Base-by-base conservation (phyloP, 352 stramenopile genomes). In the Aphanomyces euteiches region DNA sequence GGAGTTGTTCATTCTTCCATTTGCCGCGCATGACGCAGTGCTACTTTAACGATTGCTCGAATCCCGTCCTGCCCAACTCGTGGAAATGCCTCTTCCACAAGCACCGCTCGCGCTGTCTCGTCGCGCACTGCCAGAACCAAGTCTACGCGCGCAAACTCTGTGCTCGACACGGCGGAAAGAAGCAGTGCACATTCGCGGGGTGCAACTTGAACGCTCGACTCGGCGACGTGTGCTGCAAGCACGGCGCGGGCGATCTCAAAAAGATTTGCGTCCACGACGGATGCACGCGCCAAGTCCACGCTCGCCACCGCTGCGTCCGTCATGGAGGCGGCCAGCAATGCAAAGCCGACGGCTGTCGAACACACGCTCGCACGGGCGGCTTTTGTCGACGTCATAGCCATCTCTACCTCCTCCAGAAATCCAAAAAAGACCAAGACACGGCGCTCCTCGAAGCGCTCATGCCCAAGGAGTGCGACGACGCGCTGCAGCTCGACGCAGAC, bases 81-180 rank as follows among this genome's bases (percentile, higher is more conserved):
- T 53, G 45, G 45, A 53, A 60, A 13, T 60, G 53, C 28, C 6
- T 37, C 17, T 60, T 60, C 15, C 53, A 60, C 53, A 60, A 60
- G 28, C 17, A 28, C 53, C 53, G 53, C 17, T 28, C 13, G 19
- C 53, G 13, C 13, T 60, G 53, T 34, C 17, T 60, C 28, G 53
- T 36, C 3, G 7, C 53, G 4, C 19, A 28, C 5, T 60, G 53
- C 53, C 53, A 60, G 19, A 60, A 60, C 53, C 53, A 60, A 60
- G 53, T 60, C 19, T 60, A 36, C 10, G 53, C 53, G 0, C 28
- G 28, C 28, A 28, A 28, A 28, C 28, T 28, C 28, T 28, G 28
- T 28, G 28, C 28, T 28, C 13, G 17, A 12, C 17, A 60, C 17
- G 17, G 17, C 17, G 53, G 53, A 4, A 60, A 60, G 53, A 19